These are phyloP conservation scores for Dactylorhiza incarnata DNA, from an alignment of 106 monocot genomes.

Conservation along the genomic window DNA sequence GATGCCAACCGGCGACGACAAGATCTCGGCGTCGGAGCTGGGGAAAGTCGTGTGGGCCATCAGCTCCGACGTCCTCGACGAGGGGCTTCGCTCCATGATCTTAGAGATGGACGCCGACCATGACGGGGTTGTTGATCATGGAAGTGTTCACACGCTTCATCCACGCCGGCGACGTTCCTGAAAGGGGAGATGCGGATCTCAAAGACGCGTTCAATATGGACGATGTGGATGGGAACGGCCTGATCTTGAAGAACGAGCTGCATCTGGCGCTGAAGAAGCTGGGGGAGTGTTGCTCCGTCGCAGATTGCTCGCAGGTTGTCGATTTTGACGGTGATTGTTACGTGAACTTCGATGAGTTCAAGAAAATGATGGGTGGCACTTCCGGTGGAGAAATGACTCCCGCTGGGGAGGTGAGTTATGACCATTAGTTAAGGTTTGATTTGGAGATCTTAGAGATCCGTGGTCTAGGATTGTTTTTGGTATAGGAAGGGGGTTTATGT, in stretches of 20 bases:
- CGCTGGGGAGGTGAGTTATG: background rate
- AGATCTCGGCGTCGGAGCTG: conserved; percentile 50
- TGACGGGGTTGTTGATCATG: conserved; percentile 50
- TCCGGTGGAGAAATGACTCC: background rate
- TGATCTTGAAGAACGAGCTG: conserved; percentile 57
- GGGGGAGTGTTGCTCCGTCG: conserved; percentile 49
- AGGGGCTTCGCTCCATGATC: conserved; percentile 39
- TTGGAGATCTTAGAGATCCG: background rate
- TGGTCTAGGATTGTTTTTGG: background rate
- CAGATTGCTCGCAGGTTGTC: conserved; percentile 43
- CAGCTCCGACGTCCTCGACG: conserved; percentile 16
- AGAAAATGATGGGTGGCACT: conserved; percentile 50
- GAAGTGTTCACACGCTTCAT: conserved; percentile 35
- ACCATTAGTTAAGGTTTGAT: background rate
- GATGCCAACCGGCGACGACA: conserved; percentile 51
- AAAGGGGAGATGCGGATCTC: conserved; percentile 17
- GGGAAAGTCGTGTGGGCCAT: conserved; percentile 21
- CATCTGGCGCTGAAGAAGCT: conserved; percentile 44
- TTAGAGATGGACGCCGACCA: conserved; percentile 41
- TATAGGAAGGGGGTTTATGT: background rate
- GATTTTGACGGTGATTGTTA: conserved; percentile 51
- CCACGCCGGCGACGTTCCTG: background rate
- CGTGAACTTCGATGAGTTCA: conserved; percentile 63
- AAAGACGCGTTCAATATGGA: conserved; percentile 61
- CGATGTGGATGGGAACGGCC: conserved; percentile 49